A percentile compares a stretch with the other conserved stretches of the same genome.
phyloP scores from a whole-genome alignment of 2,329 filamentous ascomycete genomes.

The Calycina marina region DNA sequence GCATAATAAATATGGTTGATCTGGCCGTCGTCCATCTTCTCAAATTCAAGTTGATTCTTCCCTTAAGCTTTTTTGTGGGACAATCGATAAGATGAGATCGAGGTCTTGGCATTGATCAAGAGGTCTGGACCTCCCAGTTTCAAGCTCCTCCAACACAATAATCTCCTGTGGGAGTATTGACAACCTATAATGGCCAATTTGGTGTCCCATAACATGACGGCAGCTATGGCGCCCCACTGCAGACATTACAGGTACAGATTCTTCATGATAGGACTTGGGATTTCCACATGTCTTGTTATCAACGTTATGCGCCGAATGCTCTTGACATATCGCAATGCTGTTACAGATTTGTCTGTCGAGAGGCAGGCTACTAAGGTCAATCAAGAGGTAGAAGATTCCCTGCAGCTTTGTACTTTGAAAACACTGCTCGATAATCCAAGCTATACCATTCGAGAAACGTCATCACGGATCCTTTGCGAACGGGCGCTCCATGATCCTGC shows the following conservation, averaged over 20 bases:
- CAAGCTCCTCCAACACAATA: too few relatives aligned
- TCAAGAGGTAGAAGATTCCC: constrained; percentile 59
- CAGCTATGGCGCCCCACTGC: constrained; percentile 15
- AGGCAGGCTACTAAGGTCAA: constrained; percentile 60
- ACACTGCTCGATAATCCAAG: constrained; percentile 58
- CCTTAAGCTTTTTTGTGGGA: too few relatives aligned
- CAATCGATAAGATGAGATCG: too few relatives aligned
- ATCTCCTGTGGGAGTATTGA: too few relatives aligned
- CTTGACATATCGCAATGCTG: constrained; percentile 43
- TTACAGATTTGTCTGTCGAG: constrained; percentile 48
- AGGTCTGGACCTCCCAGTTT: too few relatives aligned
- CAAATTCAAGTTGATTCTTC: too few relatives aligned
- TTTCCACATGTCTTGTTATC: constrained; percentile 44
- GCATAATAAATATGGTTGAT: constrained; percentile 42
- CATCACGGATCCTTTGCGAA: constrained; percentile 42
- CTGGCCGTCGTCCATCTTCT: constrained; percentile 7
- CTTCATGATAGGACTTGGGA: constrained; percentile 16
- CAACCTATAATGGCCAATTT: too few relatives aligned
- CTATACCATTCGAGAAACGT: constrained; percentile 56
- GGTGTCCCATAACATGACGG: constrained; percentile 17
- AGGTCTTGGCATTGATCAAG: too few relatives aligned
- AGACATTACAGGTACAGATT: constrained; percentile 18
- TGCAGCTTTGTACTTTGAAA: constrained; percentile 50
- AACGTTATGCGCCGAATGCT: constrained; percentile 44
- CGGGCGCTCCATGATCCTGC: constrained; percentile 42